phyloP scores from a whole-genome alignment of 257 asterid species.

The Marsdenia floribunda region DNA sequence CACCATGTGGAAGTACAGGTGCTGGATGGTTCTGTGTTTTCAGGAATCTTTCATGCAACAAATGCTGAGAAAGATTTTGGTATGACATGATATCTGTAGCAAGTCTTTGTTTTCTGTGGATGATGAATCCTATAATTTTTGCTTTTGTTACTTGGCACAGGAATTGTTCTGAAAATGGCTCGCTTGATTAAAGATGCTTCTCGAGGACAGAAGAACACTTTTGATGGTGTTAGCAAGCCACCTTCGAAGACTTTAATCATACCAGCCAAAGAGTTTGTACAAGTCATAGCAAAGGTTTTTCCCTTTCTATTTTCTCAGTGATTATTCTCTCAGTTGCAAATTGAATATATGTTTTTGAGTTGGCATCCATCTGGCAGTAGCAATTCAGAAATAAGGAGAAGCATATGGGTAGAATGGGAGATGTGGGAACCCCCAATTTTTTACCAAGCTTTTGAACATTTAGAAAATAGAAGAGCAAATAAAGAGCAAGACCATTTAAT shows the following conservation, averaged over 20 bases:
- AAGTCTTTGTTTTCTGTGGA: not conserved
- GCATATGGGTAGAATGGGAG: not conserved
- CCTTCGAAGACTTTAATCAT: slow-evolving; percentile 62
- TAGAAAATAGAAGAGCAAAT: not conserved
- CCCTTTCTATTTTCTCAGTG: not conserved
- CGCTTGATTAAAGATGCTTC: slow-evolving; percentile 62
- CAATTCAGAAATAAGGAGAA: not conserved
- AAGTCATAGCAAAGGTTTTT: slow-evolving; percentile 86
- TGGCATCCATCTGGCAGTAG: not conserved
- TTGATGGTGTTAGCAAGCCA: slow-evolving; percentile 49
- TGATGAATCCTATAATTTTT: not conserved
- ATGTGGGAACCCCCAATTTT: not conserved
- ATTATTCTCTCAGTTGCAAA: not conserved
- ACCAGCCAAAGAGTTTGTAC: slow-evolving; percentile 77
- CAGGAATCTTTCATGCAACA: slow-evolving; percentile 83
- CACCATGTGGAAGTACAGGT: slow-evolving; percentile 93
- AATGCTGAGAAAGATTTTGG: slow-evolving; percentile 81
- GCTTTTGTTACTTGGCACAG: slow-evolving; percentile 34
- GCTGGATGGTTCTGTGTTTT: slow-evolving; percentile 73
- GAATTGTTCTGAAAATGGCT: slow-evolving; percentile 91
- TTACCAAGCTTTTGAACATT: not conserved
- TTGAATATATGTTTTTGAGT: not conserved
- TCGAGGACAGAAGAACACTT: slow-evolving; percentile 41
- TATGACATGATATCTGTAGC: slow-evolving; percentile 21
- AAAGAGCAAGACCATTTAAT: not conserved